Conservation (phyloP, 805 yeast genomes). For the Peterozyma xylosa region DNA sequence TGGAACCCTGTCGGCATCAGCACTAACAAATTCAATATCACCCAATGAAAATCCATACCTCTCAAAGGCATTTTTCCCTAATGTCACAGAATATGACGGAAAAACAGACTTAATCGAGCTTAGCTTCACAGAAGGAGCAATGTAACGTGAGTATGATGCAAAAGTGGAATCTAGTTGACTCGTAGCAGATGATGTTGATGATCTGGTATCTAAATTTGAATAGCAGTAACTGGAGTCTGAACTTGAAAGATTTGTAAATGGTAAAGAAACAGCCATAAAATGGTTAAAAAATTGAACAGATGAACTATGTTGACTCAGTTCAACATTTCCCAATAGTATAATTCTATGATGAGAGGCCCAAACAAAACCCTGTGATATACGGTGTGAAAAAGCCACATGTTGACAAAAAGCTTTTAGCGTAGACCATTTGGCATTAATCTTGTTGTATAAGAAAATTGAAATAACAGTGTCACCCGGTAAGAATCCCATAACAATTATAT, state of each 20-base stretch:
- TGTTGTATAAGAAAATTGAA: constrained; percentile 42
- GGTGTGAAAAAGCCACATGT: constrained; percentile 45
- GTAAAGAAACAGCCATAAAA: constrained; percentile 42
- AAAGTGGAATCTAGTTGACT: constrained; percentile 27
- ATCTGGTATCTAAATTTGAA: constrained; percentile 8
- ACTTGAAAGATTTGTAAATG: constrained; percentile 37
- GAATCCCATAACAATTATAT: constrained; percentile 55
- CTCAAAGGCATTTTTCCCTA: constrained; percentile 70
- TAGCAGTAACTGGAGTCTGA: not conserved
- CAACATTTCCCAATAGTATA: constrained; percentile 46
- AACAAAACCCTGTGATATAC: constrained; percentile 60
- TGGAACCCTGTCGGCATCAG: constrained; percentile 64
- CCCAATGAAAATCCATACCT: constrained; percentile 55
- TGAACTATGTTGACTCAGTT: constrained; percentile 37
- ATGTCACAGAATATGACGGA: constrained; percentile 70
- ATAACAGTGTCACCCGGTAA: constrained; percentile 38
- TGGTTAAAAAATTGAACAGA: constrained; percentile 39
- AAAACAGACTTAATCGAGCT: constrained; percentile 63
- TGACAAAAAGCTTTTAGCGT: constrained; percentile 47
- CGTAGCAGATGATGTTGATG: constrained; percentile 6
- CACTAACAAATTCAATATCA: constrained; percentile 64
- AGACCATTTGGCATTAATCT: constrained; percentile 57
- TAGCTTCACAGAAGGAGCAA: constrained; percentile 63
- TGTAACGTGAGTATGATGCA: constrained; percentile 66
- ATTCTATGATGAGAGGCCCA: constrained; percentile 79